phyloP scores from a whole-genome alignment of 1,139 yeast genomes.

The Blastobotrys petasosporus region DNA sequence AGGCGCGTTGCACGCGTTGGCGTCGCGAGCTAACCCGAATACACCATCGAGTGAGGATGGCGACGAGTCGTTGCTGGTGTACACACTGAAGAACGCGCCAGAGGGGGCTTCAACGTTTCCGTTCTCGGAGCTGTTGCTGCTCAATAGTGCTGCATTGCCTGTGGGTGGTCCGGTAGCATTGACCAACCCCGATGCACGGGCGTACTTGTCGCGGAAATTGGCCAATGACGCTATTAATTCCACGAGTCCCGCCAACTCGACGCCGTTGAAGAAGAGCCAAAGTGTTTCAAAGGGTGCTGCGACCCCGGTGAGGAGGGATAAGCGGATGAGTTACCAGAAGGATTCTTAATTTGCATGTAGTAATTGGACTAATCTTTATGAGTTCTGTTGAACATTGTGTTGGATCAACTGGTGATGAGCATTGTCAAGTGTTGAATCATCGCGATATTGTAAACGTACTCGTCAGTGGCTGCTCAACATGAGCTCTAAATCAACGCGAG shows the following conservation, averaged over 20 bases:
- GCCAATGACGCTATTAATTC: slow-evolving; percentile 9
- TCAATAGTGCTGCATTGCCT: slow-evolving; percentile 52
- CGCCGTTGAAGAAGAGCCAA: too few species aligned
- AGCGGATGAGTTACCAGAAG: too few species aligned
- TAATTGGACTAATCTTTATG: too few species aligned
- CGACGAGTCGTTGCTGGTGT: slow-evolving; percentile 28
- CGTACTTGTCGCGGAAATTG: slow-evolving; percentile 11
- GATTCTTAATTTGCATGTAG: too few species aligned
- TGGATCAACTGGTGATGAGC: too few species aligned
- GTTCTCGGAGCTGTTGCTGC: slow-evolving; percentile 64
- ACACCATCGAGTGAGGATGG: slow-evolving; percentile 15
- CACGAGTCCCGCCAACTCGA: not conserved
- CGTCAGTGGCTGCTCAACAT: too few species aligned
- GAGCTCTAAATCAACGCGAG: too few species aligned
- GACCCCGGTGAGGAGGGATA: too few species aligned
- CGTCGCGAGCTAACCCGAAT: slow-evolving; percentile 39
- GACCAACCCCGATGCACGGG: slow-evolving; percentile 6
- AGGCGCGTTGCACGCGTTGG: slow-evolving; percentile 34
- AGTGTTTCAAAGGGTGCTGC: too few species aligned
- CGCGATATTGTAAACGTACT: too few species aligned
- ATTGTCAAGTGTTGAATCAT: too few species aligned
- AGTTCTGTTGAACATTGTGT: too few species aligned
- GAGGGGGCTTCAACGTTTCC: slow-evolving; percentile 42
- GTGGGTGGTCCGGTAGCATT: slow-evolving; percentile 17
- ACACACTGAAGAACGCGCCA: slow-evolving; percentile 27